Percentiles rank a stretch among this genome's conserved stretches.
These are phyloP conservation scores for Eryngium alpinum DNA, from an alignment of 140 eudicot species.

Conservation along the genomic window DNA sequence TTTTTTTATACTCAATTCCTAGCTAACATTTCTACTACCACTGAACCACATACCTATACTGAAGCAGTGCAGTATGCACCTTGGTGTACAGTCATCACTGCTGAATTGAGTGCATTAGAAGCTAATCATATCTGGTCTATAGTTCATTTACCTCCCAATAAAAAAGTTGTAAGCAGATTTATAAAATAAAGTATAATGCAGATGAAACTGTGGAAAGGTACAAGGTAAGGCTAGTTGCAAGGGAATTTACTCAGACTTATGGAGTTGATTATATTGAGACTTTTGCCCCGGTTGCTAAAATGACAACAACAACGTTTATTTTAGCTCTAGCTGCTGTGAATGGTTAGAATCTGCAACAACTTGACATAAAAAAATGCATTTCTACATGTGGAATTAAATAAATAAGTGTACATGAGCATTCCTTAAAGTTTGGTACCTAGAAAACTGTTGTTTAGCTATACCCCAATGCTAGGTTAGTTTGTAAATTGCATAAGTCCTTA, in stretches of 20 bases:
- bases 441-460: not conserved
- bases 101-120: not conserved
- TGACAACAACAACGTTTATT: not conserved
- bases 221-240: not conserved
- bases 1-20: not conserved
- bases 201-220: not conserved
- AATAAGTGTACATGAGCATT: not conserved
- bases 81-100: not conserved
- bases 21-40: not conserved
- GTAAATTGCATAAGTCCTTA: not conserved
- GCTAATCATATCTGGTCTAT: not conserved
- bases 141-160: not conserved
- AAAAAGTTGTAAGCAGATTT: not conserved
- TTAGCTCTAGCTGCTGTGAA: not conserved
- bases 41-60: not conserved
- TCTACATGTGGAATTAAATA: not conserved
- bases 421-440: not conserved
- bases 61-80: not conserved
- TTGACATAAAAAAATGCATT: not conserved
- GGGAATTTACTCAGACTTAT: not conserved
- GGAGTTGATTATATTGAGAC: not conserved
- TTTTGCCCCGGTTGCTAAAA: not conserved
- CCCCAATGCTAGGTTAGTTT: not conserved
- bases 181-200: not conserved
- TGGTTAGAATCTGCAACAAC: not conserved